Percentiles rank a stretch among this genome's conserved stretches.
Conservation (phyloP, 257 asterid genomes). For the Fraxinus excelsior region DNA sequence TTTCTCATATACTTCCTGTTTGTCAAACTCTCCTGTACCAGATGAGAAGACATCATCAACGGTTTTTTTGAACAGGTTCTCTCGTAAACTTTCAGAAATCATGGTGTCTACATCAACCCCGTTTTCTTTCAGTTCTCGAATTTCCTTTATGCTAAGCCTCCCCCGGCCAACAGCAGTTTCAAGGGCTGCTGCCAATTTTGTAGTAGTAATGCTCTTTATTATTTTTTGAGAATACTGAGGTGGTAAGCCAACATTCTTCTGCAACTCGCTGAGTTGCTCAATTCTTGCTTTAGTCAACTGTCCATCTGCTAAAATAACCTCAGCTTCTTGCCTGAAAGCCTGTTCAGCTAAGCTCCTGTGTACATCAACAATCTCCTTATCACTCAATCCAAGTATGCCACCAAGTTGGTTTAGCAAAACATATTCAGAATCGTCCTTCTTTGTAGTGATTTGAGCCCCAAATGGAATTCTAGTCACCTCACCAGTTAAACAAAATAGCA, state of each 20-base stretch:
- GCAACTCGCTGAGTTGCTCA: slow-evolving; percentile 76
- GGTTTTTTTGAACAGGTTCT: slow-evolving; percentile 79
- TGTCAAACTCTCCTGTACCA: slow-evolving; percentile 94
- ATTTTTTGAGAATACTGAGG: slow-evolving; percentile 78
- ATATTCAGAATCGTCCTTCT: slow-evolving; percentile 88
- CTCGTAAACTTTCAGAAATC: slow-evolving; percentile 78
- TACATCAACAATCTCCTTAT: slow-evolving; percentile 77
- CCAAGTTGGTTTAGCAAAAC: slow-evolving; percentile 74
- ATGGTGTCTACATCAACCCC: slow-evolving; percentile 78
- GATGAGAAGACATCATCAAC: slow-evolving; percentile 77
- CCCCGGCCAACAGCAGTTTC: slow-evolving; percentile 91
- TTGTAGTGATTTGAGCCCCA: slow-evolving; percentile 70
- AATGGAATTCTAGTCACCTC: slow-evolving; percentile 78
- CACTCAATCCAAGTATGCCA: slow-evolving; percentile 73
- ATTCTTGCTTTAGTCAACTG: slow-evolving; percentile 75
- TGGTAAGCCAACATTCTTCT: slow-evolving; percentile 83
- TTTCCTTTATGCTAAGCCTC: slow-evolving; percentile 86
- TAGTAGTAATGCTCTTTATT: slow-evolving; percentile 67
- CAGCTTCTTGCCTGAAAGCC: slow-evolving; percentile 90
- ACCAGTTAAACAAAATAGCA: slow-evolving; percentile 83
- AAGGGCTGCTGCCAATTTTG: slow-evolving; percentile 86
- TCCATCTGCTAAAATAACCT: slow-evolving; percentile 93
- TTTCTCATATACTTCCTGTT: slow-evolving; percentile 77
- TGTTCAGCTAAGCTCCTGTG: slow-evolving; percentile 89
- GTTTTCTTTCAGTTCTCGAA: slow-evolving; percentile 78